Conservation (phyloP, 1,284 basidiomycete species). For the Laetiporus sulphureus region DNA sequence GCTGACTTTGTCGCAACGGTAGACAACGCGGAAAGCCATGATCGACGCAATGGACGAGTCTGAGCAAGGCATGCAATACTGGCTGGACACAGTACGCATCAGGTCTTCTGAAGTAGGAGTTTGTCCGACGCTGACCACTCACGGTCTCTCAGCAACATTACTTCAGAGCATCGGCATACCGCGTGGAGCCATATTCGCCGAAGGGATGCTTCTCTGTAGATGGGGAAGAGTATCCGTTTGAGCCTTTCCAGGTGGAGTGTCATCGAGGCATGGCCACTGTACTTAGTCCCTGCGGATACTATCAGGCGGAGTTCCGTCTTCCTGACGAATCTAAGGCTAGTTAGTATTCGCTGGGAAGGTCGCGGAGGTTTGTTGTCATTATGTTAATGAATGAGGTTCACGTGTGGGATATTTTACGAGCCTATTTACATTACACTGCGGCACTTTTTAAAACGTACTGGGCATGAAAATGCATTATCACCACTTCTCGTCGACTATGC, state of each 20-base stretch:
- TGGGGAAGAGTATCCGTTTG: constrained; percentile 79
- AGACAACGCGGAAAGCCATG: constrained; percentile 54
- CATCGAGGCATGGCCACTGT: constrained; percentile 65
- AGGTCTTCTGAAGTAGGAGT: background rate
- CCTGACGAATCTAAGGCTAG: too few relatives aligned
- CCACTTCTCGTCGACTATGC: too few relatives aligned
- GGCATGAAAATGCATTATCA: too few relatives aligned
- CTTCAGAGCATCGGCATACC: constrained; percentile 73
- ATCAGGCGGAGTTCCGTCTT: constrained; percentile 44
- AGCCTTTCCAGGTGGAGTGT: constrained; percentile 81
- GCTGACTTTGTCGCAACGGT: background rate
- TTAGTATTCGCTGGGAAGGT: too few relatives aligned
- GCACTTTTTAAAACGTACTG: too few relatives aligned
- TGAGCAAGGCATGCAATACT: constrained; percentile 61
- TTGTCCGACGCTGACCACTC: background rate
- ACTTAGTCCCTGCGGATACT: constrained; percentile 65
- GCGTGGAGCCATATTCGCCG: constrained; percentile 55
- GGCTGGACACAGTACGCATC: constrained; percentile 51
- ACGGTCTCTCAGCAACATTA: constrained; percentile 61
- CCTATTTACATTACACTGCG: too few relatives aligned
- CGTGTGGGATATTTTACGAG: too few relatives aligned
- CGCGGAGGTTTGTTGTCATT: too few relatives aligned
- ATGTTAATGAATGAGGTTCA: too few relatives aligned
- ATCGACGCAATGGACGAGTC: constrained; percentile 61
- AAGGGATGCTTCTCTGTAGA: constrained; percentile 66